A percentile compares a stretch with the other conserved stretches of the same genome.
Evolutionary conservation across 2,329 filamentous ascomycete species (phyloP).

Genomic region (Fusarium hostae): DNA sequence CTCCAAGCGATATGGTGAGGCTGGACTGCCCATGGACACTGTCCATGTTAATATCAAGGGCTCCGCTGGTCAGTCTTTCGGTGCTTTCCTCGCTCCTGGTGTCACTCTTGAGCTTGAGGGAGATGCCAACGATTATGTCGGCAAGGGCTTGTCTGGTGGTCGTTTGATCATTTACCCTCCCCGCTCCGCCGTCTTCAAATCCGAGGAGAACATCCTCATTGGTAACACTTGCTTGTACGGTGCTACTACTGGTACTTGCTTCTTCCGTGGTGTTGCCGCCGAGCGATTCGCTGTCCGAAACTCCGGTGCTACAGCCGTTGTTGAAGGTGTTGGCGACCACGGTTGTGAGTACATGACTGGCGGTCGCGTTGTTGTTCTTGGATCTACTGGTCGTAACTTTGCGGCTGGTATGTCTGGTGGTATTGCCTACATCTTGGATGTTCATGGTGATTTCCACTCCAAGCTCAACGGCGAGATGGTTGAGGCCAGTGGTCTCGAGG

Average conservation of each 20-base stretch:
- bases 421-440: conserved; percentile 94
- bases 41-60: conserved; percentile 97
- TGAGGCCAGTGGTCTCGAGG: conserved; percentile 84
- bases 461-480: conserved; percentile 99
- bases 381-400: conserved; percentile 93
- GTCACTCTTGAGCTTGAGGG: conserved; percentile 95
- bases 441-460: conserved; percentile 86
- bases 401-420: conserved; percentile 98
- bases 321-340: conserved; percentile 96
- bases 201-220: conserved; percentile 93
- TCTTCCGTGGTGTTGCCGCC: conserved; percentile 96
- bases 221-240: conserved; percentile 97
- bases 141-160: conserved; percentile 93
- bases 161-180: conserved; percentile 94
- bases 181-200: conserved; percentile 89
- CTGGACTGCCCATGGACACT: conserved; percentile 88
- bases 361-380: conserved; percentile 87
- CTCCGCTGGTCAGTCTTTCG: conserved; percentile 95
- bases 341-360: conserved; percentile 99
- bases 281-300: conserved; percentile 98
- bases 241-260: conserved; percentile 89
- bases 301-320: conserved; percentile 94
- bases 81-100: conserved; percentile 92
- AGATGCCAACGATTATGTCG: conserved; percentile 96
- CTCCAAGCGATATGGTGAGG: conserved; percentile 90